Conservation (phyloP, 2,329 filamentous ascomycete genomes). For the Neoscytalidium dimidiatum region DNA sequence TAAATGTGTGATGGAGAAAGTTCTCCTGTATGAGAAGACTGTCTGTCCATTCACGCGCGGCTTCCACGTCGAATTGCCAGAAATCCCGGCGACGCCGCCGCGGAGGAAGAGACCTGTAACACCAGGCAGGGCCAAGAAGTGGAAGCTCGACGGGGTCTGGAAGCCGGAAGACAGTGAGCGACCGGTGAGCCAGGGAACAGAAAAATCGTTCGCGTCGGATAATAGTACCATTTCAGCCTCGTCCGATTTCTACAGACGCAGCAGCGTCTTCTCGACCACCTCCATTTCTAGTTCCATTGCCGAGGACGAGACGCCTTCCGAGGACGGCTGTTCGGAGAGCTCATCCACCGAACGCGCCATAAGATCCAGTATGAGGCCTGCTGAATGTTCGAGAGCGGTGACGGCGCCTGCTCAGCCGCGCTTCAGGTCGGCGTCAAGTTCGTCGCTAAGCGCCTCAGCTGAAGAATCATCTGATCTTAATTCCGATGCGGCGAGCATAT, state of each 20-base stretch:
- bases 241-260: conserved; percentile 38
- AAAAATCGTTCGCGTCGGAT: conserved; percentile 27
- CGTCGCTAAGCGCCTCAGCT: background rate
- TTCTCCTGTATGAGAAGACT: conserved; percentile 85
- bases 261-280: conserved; percentile 26
- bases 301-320: conserved; percentile 26
- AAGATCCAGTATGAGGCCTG: background rate
- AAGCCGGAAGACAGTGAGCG: conserved; percentile 44
- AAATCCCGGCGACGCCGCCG: conserved; percentile 62
- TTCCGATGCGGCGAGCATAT: conserved; percentile 33
- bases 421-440: background rate
- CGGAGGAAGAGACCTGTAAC: conserved; percentile 67
- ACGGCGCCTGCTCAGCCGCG: conserved; percentile 5
- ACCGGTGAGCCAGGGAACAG: conserved; percentile 32
- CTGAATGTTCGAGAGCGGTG: background rate
- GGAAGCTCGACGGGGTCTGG: conserved; percentile 51
- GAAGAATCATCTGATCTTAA: background rate
- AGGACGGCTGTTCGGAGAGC: conserved; percentile 3
- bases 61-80: conserved; percentile 74
- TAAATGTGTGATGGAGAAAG: conserved; percentile 67
- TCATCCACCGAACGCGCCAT: background rate
- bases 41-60: conserved; percentile 79
- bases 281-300: conserved; percentile 30
- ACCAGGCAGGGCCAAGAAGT: conserved; percentile 55
- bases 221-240: conserved; percentile 28